Evolutionary conservation across 768 basidiomycete species (phyloP).

Genomic region (Inosperma sp.): DNA sequence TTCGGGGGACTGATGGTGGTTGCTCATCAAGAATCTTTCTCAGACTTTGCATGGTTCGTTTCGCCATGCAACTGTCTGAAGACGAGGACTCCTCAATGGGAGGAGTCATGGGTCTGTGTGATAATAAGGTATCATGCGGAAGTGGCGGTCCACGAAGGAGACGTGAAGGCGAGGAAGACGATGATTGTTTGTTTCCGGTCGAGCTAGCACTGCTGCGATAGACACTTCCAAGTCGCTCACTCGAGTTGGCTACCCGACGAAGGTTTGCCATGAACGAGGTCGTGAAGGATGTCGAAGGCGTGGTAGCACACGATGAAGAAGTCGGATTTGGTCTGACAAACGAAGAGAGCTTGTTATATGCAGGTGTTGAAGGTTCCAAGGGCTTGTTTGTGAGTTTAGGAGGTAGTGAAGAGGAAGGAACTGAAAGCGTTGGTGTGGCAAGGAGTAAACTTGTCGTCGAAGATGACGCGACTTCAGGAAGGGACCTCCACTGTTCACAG

Average conservation of each 20-base stretch:
- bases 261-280: constrained; percentile 32
- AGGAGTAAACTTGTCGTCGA: constrained; percentile 28
- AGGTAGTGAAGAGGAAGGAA: constrained; percentile 17
- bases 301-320: constrained; percentile 25
- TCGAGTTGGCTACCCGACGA: constrained; percentile 27
- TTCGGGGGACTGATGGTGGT: constrained; percentile 28
- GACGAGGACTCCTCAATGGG: constrained; percentile 55
- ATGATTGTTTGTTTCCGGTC: constrained; percentile 6
- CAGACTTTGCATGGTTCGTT: constrained; percentile 59
- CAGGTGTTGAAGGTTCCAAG: constrained; percentile 46
- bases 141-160: constrained; percentile 6
- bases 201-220: constrained; percentile 3
- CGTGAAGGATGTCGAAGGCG: constrained; percentile 35
- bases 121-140: constrained; percentile 20
- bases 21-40: constrained; percentile 66
- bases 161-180: constrained; percentile 3
- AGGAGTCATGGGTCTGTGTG: constrained; percentile 47
- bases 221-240: constrained; percentile 4
- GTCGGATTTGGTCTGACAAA: constrained; percentile 40
- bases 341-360: constrained; percentile 58
- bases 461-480: constrained; percentile 21
- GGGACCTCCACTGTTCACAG: constrained; percentile 19
- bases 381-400: constrained; percentile 35
- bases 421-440: constrained; percentile 23
- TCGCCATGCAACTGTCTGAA: constrained; percentile 51